These are phyloP conservation scores for Fraxinus latifolia DNA, from an alignment of 305 asterid genomes.

Conservation along the genomic window DNA sequence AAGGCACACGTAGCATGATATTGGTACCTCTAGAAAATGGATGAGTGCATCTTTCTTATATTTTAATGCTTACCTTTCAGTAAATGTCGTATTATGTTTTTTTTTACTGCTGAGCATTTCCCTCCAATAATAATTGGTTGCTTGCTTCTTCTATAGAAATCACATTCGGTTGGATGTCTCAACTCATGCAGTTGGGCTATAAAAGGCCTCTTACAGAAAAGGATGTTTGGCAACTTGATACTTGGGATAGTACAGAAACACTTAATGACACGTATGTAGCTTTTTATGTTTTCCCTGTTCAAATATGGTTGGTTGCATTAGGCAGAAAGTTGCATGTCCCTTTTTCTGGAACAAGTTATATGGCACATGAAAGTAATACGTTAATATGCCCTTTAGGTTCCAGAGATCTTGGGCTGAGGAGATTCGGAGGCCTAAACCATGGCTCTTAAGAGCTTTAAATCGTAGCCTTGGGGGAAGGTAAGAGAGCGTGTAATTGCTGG, in stretches of 20 bases:
- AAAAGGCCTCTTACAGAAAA: slow-evolving; percentile 80
- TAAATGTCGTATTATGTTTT: not conserved
- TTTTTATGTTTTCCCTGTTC: not conserved
- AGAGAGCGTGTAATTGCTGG: slow-evolving; percentile 22
- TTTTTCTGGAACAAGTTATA: slow-evolving; percentile 4
- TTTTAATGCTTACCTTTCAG: not conserved
- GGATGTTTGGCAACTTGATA: slow-evolving; percentile 91
- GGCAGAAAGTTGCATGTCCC: not conserved
- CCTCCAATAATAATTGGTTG: slow-evolving; percentile 17
- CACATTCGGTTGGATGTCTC: slow-evolving; percentile 74
- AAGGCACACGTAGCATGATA: not conserved
- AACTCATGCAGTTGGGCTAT: slow-evolving; percentile 73
- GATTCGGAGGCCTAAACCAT: slow-evolving; percentile 68
- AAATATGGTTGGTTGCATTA: not conserved
- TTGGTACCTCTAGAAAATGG: not conserved
- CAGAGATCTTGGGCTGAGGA: slow-evolving; percentile 81
- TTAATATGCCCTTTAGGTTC: slow-evolving; percentile 52
- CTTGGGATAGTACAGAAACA: slow-evolving; percentile 84
- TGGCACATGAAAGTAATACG: slow-evolving; percentile 3
- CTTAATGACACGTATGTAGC: slow-evolving; percentile 57
- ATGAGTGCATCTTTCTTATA: not conserved
- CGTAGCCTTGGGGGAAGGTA: slow-evolving; percentile 94
- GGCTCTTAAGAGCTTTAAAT: slow-evolving; percentile 91
- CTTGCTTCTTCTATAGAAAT: slow-evolving; percentile 41
- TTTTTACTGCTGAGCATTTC: not conserved